phyloP scores from a whole-genome alignment of 345 rosid species.

The Gossypium herbaceum region DNA sequence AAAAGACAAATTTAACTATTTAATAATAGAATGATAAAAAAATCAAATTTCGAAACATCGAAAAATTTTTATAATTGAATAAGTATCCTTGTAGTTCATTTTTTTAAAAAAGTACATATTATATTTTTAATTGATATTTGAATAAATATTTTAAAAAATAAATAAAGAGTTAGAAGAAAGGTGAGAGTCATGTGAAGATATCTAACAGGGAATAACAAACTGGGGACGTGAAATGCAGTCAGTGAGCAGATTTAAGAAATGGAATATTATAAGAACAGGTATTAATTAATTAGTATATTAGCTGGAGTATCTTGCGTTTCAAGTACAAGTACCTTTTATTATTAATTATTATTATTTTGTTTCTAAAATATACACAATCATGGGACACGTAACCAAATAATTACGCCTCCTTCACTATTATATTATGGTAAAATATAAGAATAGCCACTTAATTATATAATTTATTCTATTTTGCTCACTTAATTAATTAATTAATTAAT shows the following conservation, averaged over 20 bases:
- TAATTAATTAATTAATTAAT: no score
- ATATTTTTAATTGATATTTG: no score
- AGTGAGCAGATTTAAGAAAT: neutral
- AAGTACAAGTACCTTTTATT: neutral
- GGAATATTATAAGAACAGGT: neutral
- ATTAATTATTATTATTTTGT: neutral
- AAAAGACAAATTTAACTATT: no score
- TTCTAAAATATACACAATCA: neutral
- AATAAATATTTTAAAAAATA: no score
- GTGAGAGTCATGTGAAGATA: conserved; percentile 14
- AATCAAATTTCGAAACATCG: no score
- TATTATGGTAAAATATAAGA: no score
- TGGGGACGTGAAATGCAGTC: conserved; percentile 29
- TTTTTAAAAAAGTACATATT: no score
- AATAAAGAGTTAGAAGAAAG: neutral
- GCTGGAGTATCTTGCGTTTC: neutral
- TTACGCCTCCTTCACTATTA: neutral
- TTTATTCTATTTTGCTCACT: no score
- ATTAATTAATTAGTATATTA: neutral
- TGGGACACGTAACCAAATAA: neutral
- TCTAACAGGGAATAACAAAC: neutral
- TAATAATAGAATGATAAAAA: no score
- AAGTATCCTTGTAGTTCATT: no score
- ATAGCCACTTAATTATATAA: no score
- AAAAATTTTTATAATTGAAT: no score